These are phyloP conservation scores for Globisporangium emineosum DNA, from an alignment of 352 stramenopile genomes.

Conservation along the genomic window DNA sequence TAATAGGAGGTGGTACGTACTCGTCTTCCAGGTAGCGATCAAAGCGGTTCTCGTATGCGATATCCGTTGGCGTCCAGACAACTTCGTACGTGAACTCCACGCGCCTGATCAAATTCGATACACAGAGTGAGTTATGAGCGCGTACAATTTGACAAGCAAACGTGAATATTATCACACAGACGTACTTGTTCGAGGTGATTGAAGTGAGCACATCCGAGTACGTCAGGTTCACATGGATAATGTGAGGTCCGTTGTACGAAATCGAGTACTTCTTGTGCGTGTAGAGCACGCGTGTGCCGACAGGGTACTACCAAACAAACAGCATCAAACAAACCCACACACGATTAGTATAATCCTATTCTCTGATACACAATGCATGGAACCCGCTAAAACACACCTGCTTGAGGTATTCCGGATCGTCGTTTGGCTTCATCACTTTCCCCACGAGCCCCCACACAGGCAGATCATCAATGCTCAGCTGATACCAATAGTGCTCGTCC, in stretches of 20 bases:
- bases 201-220: slow-evolving; percentile 88
- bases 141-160: background rate
- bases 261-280: slow-evolving; percentile 97
- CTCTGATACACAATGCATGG: background rate
- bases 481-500: slow-evolving; percentile 98
- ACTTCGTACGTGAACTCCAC: slow-evolving; percentile 96
- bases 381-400: slow-evolving; percentile 24
- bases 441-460: slow-evolving; percentile 98
- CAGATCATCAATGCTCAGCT: slow-evolving; percentile 98
- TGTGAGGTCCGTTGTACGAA: slow-evolving; percentile 95
- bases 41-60: slow-evolving; percentile 95
- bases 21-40: slow-evolving; percentile 98
- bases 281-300: slow-evolving; percentile 91
- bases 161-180: background rate
- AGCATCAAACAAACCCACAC: background rate
- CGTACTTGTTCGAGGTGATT: slow-evolving; percentile 81
- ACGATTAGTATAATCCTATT: background rate
- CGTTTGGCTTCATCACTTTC: slow-evolving; percentile 91
- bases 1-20: slow-evolving; percentile 24
- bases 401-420: slow-evolving; percentile 82
- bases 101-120: slow-evolving; percentile 24
- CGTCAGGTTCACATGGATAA: slow-evolving; percentile 98
- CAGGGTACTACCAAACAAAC: slow-evolving; percentile 40
- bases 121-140: background rate
- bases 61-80: slow-evolving; percentile 88